Conservation (phyloP, 2,329 filamentous ascomycete genomes). For the Cladosporium sp. region DNA sequence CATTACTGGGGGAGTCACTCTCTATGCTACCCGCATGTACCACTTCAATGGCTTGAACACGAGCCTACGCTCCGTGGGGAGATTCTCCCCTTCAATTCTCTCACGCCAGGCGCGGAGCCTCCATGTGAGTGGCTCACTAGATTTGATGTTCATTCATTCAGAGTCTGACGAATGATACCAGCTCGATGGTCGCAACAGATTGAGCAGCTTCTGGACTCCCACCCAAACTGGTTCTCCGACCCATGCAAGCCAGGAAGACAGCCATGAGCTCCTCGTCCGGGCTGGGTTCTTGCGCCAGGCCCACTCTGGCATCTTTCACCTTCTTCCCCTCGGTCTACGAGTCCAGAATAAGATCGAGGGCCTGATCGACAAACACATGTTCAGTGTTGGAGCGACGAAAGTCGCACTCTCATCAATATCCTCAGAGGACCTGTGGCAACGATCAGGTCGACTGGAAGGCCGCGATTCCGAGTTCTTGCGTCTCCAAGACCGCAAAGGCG, state of each 20-base stretch:
- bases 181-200: constrained; percentile 51
- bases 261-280: constrained; percentile 39
- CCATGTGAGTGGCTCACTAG: not conserved
- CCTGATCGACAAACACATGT: constrained; percentile 87
- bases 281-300: constrained; percentile 54
- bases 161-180: constrained; percentile 25
- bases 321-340: constrained; percentile 77
- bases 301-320: constrained; percentile 85
- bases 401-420: constrained; percentile 79
- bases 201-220: constrained; percentile 75
- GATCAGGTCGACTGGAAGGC: constrained; percentile 68
- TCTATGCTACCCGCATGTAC: constrained; percentile 5
- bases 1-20: not conserved
- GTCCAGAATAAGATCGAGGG: constrained; percentile 84
- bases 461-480: constrained; percentile 60
- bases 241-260: constrained; percentile 52
- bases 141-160: not conserved
- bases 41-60: not conserved
- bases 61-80: constrained; percentile 3
- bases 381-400: constrained; percentile 66
- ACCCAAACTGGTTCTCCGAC: constrained; percentile 35
- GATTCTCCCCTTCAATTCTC: not conserved
- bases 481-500: constrained; percentile 70
- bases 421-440: constrained; percentile 74
- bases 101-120: constrained; percentile 5